These are phyloP conservation scores for Crithidia fasciculata DNA, from an alignment of 208 protist species.

Conservation along the genomic window DNA sequence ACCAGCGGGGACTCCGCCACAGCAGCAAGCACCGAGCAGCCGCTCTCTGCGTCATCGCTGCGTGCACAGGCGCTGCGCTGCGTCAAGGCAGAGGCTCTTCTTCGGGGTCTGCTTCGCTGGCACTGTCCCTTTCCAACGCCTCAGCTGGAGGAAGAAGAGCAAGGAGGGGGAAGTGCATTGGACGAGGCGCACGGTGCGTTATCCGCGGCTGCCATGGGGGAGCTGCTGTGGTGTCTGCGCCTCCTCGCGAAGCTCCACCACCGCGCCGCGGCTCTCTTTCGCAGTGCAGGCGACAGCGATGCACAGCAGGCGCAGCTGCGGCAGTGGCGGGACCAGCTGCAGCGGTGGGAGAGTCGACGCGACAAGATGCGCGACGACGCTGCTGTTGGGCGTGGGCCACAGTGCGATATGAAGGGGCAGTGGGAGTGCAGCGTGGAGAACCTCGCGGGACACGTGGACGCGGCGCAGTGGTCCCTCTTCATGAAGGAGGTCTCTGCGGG, in stretches of 20 bases:
- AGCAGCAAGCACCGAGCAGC: too few relatives aligned
- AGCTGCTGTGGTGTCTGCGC: conserved; percentile 44
- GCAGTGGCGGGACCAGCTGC: conserved; percentile 18
- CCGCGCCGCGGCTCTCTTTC: conserved; percentile 39
- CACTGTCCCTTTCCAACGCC: conserved; percentile 30
- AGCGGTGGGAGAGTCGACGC: conserved; percentile 26
- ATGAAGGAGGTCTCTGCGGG: conserved; percentile 11
- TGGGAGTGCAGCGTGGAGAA: conserved; percentile 8
- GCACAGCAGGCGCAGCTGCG: conserved; percentile 20
- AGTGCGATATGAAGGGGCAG: too few relatives aligned
- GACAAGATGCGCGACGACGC: neutral
- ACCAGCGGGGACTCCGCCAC: too few relatives aligned
- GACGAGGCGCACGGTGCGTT: neutral
- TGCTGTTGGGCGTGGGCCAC: too few relatives aligned
- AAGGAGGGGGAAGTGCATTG: neutral
- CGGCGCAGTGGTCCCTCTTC: conserved; percentile 14
- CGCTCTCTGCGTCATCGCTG: neutral
- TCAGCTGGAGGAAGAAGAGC: neutral
- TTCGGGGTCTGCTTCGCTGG: conserved; percentile 35
- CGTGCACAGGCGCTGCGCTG: conserved; percentile 26
- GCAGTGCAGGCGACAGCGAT: conserved; percentile 16
- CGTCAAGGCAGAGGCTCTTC: conserved; percentile 32
- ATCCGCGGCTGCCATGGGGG: conserved; percentile 2
- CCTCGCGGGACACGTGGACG: conserved; percentile 26
- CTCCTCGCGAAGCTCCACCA: conserved; percentile 47